Evolutionary conservation across 805 yeast species (phyloP), one percentile per base, ranked within the genome.

Genomic region (Nakazawaea wickerhamii): DNA sequence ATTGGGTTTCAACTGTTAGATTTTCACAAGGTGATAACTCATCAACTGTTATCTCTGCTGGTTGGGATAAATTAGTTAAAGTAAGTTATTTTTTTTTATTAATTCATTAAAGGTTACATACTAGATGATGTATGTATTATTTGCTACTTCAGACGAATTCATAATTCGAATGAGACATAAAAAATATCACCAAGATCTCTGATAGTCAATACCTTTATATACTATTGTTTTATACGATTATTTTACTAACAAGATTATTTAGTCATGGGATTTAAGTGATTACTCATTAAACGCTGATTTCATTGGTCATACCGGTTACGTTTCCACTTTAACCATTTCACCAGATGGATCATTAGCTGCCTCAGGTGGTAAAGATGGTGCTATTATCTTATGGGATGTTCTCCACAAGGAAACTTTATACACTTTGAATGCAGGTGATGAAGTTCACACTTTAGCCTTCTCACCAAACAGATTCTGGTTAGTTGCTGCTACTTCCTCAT

Each of bases 391-490:
- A 69, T 93, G 99, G 99, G 95, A 90, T 78, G 79, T 91, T 75
- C 77, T 81, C 79, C 71, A 79, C 62, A 80, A 84, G 77, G 70
- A 73, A 65, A 81, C 90, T 65, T 78, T 90, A 65, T 91, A 89
- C 95, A 82, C 96, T 64, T 81, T 93, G 71, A 75, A 79, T 63
- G 91, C 96, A 61, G 88, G 93, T 71, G 93, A 91, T 67, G 98
- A 91, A 80, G 89, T 93, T 61, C 87, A 87, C 73, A 95, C 97
- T 69, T 81, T 93, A 68, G 95, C 97, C 62, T 93, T 93, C 95
- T 91, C 98, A 71, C 99, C 99, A 77, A 87, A 87, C 95, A 90
- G 99, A 84, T 93, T 87, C 95, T 93, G 99, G 99, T 85, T 93
- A 72, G 91, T 95, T 70, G 99, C 98, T 75, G 98, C 99, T 67